Percentiles rank a stretch among this genome's conserved stretches.
These are phyloP conservation scores for Lodderomyces parapsilosis DNA, from an alignment of 1,139 yeast genomes.

Conservation along the genomic window DNA sequence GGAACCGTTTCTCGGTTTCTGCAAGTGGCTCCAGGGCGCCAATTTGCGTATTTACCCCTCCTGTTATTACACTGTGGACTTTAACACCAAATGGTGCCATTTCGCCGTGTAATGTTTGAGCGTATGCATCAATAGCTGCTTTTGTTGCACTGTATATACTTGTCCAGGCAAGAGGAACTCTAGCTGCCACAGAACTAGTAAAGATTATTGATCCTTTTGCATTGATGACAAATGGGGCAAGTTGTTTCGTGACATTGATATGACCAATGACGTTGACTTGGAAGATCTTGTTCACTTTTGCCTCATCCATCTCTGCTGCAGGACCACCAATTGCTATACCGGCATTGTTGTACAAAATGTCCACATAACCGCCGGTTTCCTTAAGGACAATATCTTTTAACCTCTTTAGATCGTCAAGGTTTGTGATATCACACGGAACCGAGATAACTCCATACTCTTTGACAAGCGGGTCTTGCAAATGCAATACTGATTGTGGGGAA, in stretches of 20 bases:
- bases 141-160: slow-evolving; percentile 36
- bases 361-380: slow-evolving; percentile 29
- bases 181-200: slow-evolving; percentile 36
- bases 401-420: slow-evolving; percentile 25
- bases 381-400: slow-evolving; percentile 22
- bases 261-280: slow-evolving; percentile 40
- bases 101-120: slow-evolving; percentile 62
- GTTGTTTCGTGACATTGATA: too few relatives aligned
- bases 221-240: slow-evolving; percentile 29
- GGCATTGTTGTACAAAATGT: slow-evolving; percentile 36
- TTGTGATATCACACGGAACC: slow-evolving; percentile 33
- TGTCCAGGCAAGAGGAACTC: slow-evolving; percentile 37
- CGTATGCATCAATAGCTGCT: slow-evolving; percentile 76
- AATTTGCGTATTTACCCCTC: slow-evolving; percentile 40
- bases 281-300: slow-evolving; percentile 22
- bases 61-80: slow-evolving; percentile 40
- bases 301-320: slow-evolving; percentile 31
- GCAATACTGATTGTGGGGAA: slow-evolving; percentile 24
- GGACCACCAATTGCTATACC: slow-evolving; percentile 34
- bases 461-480: slow-evolving; percentile 28
- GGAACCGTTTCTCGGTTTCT: slow-evolving; percentile 4
- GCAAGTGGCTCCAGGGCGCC: slow-evolving; percentile 16
- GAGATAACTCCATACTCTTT: slow-evolving; percentile 29
- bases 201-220: slow-evolving; percentile 37
- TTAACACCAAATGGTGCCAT: slow-evolving; percentile 41